These are phyloP conservation scores for Aurantiochytrium sp. DNA, from an alignment of 108 stramenopile genomes.

Conservation along the genomic window DNA sequence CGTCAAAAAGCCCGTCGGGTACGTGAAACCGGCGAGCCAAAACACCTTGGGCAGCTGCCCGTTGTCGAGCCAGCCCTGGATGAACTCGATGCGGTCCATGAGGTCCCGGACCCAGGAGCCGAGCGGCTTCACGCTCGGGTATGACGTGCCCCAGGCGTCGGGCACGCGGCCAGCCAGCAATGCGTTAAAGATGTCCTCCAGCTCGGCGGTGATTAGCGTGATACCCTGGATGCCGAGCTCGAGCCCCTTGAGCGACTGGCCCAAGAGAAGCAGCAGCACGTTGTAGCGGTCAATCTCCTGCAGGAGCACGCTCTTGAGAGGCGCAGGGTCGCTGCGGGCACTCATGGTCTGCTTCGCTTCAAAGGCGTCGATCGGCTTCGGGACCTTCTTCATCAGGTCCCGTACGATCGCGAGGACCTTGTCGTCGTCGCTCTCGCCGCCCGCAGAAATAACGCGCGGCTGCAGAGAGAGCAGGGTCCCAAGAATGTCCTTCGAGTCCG, in stretches of 20 bases:
- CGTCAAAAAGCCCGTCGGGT: constrained; percentile 65
- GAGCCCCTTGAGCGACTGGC: constrained; percentile 39
- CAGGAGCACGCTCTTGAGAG: constrained; percentile 59
- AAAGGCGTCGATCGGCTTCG: constrained; percentile 45
- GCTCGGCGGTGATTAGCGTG: constrained; percentile 56
- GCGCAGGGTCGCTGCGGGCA: constrained; percentile 57
- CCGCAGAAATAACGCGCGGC: constrained; percentile 42
- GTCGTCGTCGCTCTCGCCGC: constrained; percentile 46
- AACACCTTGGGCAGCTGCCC: constrained; percentile 52
- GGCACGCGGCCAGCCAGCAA: constrained; percentile 57
- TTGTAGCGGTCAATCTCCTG: constrained; percentile 66
- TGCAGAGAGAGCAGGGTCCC: constrained; percentile 48
- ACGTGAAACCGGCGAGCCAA: constrained; percentile 66
- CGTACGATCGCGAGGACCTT: constrained; percentile 42
- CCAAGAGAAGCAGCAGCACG: constrained; percentile 40
- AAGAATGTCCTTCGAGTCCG: constrained; percentile 53
- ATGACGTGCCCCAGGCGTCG: constrained; percentile 51
- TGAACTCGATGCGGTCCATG: constrained; percentile 38
- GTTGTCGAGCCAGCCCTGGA: constrained; percentile 47
- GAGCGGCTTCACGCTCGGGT: constrained; percentile 60
- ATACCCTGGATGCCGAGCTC: constrained; percentile 56
- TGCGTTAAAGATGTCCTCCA: constrained; percentile 60
- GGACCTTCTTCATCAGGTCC: constrained; percentile 44
- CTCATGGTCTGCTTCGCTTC: constrained; percentile 36
- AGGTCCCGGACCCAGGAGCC: constrained; percentile 63